A percentile compares a stretch with the other conserved stretches of the same genome.
These are phyloP conservation scores for Talaromyces sp. DNA, from an alignment of 2,329 filamentous ascomycete species.

Conservation along the genomic window DNA sequence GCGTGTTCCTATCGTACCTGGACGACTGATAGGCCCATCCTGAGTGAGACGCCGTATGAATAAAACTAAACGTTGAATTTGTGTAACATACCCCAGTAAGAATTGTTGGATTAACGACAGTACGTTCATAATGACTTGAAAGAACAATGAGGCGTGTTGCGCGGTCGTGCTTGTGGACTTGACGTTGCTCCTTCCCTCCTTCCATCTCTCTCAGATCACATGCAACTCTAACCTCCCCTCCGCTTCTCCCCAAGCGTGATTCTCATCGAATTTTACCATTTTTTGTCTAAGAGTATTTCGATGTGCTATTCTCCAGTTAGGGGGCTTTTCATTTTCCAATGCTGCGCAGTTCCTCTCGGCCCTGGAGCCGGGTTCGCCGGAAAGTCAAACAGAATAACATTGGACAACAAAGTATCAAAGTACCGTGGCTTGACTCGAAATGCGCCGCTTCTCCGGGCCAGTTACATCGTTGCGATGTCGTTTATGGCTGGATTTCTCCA, in stretches of 20 bases:
- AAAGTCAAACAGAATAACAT: slow-evolving; percentile 1
- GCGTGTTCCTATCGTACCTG: slow-evolving; percentile 1
- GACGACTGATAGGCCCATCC: slow-evolving; percentile 4
- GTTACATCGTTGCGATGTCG: background rate
- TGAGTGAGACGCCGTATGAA: background rate
- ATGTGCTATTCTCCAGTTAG: background rate
- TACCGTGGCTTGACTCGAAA: background rate
- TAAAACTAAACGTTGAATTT: slow-evolving; percentile 6
- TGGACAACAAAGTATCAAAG: background rate
- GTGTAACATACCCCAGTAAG: background rate
- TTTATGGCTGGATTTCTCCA: too few species aligned
- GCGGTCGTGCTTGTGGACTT: background rate
- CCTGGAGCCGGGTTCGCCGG: slow-evolving; percentile 4
- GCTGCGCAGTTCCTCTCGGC: background rate
- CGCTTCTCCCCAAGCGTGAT: background rate
- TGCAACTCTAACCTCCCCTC: background rate
- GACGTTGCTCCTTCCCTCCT: background rate
- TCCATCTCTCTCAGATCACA: background rate
- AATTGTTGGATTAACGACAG: background rate
- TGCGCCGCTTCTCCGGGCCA: slow-evolving; percentile 6
- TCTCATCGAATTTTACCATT: background rate
- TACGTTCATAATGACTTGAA: background rate
- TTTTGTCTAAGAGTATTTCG: background rate
- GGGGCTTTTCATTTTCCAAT: background rate
- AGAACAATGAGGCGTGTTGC: background rate